Evolutionary conservation across 345 rosid species (phyloP).

Genomic region (Punica granatum): DNA sequence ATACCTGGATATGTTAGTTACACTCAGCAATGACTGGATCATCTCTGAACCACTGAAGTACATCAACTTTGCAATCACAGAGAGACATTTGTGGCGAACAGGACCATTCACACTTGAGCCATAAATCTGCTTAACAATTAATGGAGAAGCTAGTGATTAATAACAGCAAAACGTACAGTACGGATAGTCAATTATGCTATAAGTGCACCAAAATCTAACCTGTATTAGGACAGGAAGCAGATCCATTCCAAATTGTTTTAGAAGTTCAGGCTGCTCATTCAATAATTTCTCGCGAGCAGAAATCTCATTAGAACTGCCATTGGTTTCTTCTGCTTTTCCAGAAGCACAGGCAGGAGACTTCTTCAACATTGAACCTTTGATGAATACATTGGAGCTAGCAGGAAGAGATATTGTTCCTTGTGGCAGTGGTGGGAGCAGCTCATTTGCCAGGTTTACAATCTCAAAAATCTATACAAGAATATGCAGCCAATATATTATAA

Average conservation of each 20-base stretch:
- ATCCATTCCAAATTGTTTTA: constrained; percentile 93
- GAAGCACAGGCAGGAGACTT: constrained; percentile 62
- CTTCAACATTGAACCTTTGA: constrained; percentile 63
- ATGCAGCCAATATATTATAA: not conserved
- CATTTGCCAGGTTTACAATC: constrained; percentile 97
- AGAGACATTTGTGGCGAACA: constrained; percentile 94
- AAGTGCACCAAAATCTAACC: constrained; percentile 33
- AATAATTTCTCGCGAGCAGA: constrained; percentile 83
- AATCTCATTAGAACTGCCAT: constrained; percentile 42
- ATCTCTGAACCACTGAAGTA: constrained; percentile 84
- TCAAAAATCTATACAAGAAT: constrained; percentile 66
- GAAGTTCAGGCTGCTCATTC: constrained; percentile 83
- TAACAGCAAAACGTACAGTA: constrained; percentile 7
- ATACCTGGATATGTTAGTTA: constrained; percentile 93
- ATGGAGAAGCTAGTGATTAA: constrained; percentile 8
- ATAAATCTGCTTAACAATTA: constrained; percentile 68
- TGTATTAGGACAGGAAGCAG: constrained; percentile 95
- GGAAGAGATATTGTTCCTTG: constrained; percentile 92
- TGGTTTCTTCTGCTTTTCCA: constrained; percentile 56
- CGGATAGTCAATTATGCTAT: not conserved
- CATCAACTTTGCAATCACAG: constrained; percentile 94
- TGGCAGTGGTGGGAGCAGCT: constrained; percentile 96
- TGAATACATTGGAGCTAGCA: constrained; percentile 51
- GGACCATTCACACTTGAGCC: constrained; percentile 94
- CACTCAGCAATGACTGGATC: constrained; percentile 75